phyloP scores from a whole-genome alignment of 2,329 filamentous ascomycete genomes.

The Fusarium sp. region DNA sequence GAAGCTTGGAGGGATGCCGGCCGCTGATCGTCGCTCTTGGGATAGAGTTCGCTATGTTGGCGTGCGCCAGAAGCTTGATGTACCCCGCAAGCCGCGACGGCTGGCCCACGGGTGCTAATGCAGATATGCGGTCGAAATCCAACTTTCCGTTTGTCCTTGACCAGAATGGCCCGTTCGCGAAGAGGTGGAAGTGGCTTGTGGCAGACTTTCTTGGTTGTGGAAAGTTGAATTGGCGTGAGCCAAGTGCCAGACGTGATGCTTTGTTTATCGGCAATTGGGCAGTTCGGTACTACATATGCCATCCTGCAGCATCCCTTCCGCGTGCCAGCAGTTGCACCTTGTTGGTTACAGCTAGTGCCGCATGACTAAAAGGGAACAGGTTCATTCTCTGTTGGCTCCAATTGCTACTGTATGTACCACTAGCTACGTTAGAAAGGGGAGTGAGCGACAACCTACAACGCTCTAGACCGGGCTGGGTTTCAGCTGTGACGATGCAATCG shows the following conservation, averaged over 20 bases:
- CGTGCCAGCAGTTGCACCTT: constrained; percentile 21
- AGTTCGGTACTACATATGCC: not conserved
- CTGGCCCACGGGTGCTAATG: constrained; percentile 26
- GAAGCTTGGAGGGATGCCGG: not conserved
- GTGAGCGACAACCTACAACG: constrained; percentile 10
- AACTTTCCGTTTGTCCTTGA: not conserved
- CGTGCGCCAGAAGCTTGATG: constrained; percentile 19
- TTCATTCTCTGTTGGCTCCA: constrained; percentile 6
- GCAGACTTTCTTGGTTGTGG: not conserved
- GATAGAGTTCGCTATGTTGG: constrained; percentile 36
- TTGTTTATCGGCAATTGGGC: constrained; percentile 19
- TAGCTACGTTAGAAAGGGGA: constrained; percentile 4
- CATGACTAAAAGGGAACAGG: constrained; percentile 16
- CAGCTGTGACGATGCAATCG: not conserved
- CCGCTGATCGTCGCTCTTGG: constrained; percentile 12
- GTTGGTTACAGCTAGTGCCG: constrained; percentile 20
- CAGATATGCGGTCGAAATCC: constrained; percentile 5
- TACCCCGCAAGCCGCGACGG: constrained; percentile 36
- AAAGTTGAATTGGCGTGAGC: constrained; percentile 9
- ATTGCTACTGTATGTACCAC: not conserved
- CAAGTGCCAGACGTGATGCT: constrained; percentile 1
- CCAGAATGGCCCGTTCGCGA: not conserved
- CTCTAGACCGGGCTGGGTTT: constrained; percentile 19
- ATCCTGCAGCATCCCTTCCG: constrained; percentile 7
- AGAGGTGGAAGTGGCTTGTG: constrained; percentile 1